Evolutionary conservation across 192 early-diverging fungal genomes (phyloP), one percentile per base, ranked within the genome.

Genomic region (Podila clonocystis): DNA sequence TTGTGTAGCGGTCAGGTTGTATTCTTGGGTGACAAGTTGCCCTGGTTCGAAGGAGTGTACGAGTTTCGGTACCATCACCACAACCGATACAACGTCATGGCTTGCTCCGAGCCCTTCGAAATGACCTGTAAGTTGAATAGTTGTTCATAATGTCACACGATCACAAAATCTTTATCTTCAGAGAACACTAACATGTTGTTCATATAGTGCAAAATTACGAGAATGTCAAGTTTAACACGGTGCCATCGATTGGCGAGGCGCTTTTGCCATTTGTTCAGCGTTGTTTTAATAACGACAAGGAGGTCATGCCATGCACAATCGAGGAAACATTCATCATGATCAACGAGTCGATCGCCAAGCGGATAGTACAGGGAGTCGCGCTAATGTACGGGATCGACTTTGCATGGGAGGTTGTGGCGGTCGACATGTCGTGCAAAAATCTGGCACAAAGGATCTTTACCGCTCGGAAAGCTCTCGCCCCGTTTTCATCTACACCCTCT

Each of bases 61-160:
- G 97, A 98, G 85, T 90, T 95, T 68, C 87, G 97, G 13, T 92
- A 96, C 80, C 97, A 99, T 83, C 92, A 95, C 62, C 92, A 96
- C 75, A 91, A 91, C 22, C 91, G 90, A 20, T 94, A 98, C 68
- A 91, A 88, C 49, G 95, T 97, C 19, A 88, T 98, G 78, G 89
- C 92, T 0, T 77, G 88, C 17, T 91, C 91, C 19, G 78, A 83
- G 36, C 91, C 94, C 8, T 97, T 99, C 78, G 94, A 95, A 79
- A 95, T 98, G 61, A 73, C 83, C 5, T 71, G 88, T 89, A 87
- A 68, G 74, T 82, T 49, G 48, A 28, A n/a, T 4, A 0, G 1
- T 9, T 70, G 1, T 9, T 70, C 50, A 17, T 34, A 26, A 65
- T 58, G 1, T 45, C 57, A 57, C 52, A 11, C 4, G 36, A 30